A percentile compares a stretch with the other conserved stretches of the same genome.
Evolutionary conservation across 1,284 basidiomycete species (phyloP).

Genomic region (Leccinum subrobustum): DNA sequence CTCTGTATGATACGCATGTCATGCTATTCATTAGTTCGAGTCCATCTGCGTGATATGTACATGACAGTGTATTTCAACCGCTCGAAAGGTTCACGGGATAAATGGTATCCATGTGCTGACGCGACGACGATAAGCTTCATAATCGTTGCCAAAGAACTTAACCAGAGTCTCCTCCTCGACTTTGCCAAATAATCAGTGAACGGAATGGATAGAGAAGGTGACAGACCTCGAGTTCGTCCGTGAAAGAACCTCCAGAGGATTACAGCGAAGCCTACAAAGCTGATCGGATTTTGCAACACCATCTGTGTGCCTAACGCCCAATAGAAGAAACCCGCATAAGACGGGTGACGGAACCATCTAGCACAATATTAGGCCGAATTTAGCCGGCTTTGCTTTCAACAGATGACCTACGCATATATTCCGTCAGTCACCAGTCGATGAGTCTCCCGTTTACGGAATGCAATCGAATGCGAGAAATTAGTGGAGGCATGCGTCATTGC

Average conservation of each 20-base stretch:
- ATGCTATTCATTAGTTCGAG: slow-evolving; percentile 18
- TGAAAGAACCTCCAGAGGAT: slow-evolving; percentile 89
- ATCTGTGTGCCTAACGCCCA: slow-evolving; percentile 97
- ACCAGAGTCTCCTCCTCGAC: slow-evolving; percentile 75
- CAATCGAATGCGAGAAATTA: slow-evolving; percentile 91
- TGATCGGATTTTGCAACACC: slow-evolving; percentile 85
- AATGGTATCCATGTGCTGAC: slow-evolving; percentile 79
- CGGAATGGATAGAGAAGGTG: neutral
- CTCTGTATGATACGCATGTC: slow-evolving; percentile 31
- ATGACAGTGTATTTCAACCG: neutral
- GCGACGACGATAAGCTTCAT: slow-evolving; percentile 63
- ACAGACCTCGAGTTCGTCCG: slow-evolving; percentile 74
- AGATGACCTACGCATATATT: slow-evolving; percentile 72
- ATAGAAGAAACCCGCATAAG: slow-evolving; percentile 97
- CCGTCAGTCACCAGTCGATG: slow-evolving; percentile 87
- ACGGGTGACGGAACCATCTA: slow-evolving; percentile 92
- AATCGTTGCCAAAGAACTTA: slow-evolving; percentile 82
- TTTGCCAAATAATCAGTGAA: slow-evolving; percentile 31
- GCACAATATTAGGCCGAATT: slow-evolving; percentile 3
- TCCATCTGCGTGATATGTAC: slow-evolving; percentile 1
- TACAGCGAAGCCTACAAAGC: slow-evolving; percentile 60
- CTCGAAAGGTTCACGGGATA: slow-evolving; percentile 47
- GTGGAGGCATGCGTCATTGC: slow-evolving; percentile 96
- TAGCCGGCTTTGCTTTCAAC: neutral
- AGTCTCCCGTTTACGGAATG: slow-evolving; percentile 65